Base-by-base conservation (phyloP, 2,329 filamentous ascomycete genomes). In the Didymella pinodella region DNA sequence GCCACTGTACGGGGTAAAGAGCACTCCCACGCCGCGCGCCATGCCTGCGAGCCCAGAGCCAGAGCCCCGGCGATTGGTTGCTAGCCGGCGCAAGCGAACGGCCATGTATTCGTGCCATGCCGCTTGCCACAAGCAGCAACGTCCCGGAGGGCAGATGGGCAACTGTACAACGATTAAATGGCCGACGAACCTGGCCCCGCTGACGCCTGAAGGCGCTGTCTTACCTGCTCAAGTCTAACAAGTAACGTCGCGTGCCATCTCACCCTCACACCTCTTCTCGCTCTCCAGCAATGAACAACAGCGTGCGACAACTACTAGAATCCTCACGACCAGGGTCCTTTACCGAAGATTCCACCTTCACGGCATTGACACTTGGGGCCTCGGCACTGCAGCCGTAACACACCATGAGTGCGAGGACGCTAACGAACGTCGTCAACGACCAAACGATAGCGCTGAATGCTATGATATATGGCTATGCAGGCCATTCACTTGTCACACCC, bases 401-500 rank as follows among this genome's bases (percentile, higher is more conserved):
- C 65, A 70, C 62, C 53, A 78, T 78, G 76, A 76, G 67, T 56
- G 70, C 70, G 44, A 72, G 75, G 62, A 77, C 75, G 44, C 61
- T 79, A 57, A 78, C 72, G 31, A 78, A 77, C 61, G 76, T 79
- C 46, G 74, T 79, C 28, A 79, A 78, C 61, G 75, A 78, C 51
- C 75, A 79, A 59, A 78, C 77, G 2, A 72, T 79, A 56, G 80
- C 82, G 22, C 66, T 83, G 54, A 83, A 83, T 67, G 81, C 81
- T 11, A 76, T 80, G 65, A 82, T 83, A 54, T 83, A 79, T 68
- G 81, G 81, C 28, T 83, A 81, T 62, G 81, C 78, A 8, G 81
- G 81, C 11, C 80, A 83, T 65, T 82, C 80, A 22, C 72, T 83
- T 16, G 80, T 83, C 48, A 83, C 81, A 26, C 81, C 81, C 34